phyloP scores from a whole-genome alignment of 108 stramenopile genomes.

The Fistulifera pelliculosa region DNA sequence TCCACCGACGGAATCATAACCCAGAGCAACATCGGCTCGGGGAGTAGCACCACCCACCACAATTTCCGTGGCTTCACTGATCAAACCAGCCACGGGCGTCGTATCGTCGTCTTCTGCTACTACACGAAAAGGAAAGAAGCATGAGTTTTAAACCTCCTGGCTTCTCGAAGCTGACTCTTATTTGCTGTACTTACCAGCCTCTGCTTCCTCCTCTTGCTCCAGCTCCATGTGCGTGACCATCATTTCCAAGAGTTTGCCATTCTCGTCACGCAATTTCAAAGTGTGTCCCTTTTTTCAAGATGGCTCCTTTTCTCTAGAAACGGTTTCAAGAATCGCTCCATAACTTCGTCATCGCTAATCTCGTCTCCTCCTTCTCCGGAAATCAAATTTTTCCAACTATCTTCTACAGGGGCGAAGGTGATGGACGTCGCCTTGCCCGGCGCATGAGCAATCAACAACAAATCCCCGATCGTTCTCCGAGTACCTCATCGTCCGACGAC shows the following conservation, averaged over 20 bases:
- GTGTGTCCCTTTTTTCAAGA: slow-evolving; percentile 57
- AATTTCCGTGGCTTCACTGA: slow-evolving; percentile 38
- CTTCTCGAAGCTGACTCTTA: not conserved
- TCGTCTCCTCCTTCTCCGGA: slow-evolving; percentile 61
- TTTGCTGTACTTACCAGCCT: not conserved
- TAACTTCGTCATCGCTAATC: slow-evolving; percentile 58
- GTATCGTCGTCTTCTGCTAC: slow-evolving; percentile 20
- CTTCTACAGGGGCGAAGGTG: slow-evolving; percentile 73
- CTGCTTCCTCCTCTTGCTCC: slow-evolving; percentile 22
- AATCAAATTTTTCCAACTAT: slow-evolving; percentile 44
- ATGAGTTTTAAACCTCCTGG: not conserved
- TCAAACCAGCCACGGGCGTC: slow-evolving; percentile 41
- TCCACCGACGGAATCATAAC: slow-evolving; percentile 96
- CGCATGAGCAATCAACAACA: slow-evolving; percentile 36
- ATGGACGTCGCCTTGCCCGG: slow-evolving; percentile 40
- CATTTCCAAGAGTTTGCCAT: slow-evolving; percentile 57
- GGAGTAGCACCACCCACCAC: slow-evolving; percentile 53
- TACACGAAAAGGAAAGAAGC: not conserved
- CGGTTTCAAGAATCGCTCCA: slow-evolving; percentile 58
- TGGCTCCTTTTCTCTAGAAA: slow-evolving; percentile 42
- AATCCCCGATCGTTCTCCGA: slow-evolving; percentile 48
- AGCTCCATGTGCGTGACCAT: slow-evolving; percentile 56
- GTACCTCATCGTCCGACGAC: slow-evolving; percentile 5
- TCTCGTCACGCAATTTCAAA: slow-evolving; percentile 47
- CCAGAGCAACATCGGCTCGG: slow-evolving; percentile 67